Evolutionary conservation across 2,329 filamentous ascomycete genomes (phyloP).

Genomic region (Xylaria polymorpha): DNA sequence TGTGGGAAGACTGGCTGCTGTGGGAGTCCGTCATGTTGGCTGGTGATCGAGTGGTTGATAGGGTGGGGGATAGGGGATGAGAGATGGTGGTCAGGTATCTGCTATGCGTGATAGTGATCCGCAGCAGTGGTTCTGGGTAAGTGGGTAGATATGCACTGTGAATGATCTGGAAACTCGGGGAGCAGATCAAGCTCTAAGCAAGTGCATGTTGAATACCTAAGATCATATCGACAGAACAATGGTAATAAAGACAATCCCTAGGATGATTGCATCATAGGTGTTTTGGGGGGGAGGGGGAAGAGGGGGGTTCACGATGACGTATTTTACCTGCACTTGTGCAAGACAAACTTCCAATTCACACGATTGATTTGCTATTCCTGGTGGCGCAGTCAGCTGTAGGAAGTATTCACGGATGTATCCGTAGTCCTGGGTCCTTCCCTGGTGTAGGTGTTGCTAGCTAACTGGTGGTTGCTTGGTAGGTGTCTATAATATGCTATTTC

Average conservation of each 20-base stretch:
- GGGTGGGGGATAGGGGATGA: neutral
- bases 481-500: neutral
- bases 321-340: conserved; percentile 23
- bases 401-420: neutral
- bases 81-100: neutral
- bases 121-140: neutral
- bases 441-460: neutral
- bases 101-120: conserved; percentile 5
- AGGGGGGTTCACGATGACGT: conserved; percentile 41
- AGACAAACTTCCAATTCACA: conserved; percentile 1
- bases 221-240: neutral
- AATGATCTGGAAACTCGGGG: neutral
- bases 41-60: neutral
- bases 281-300: too few relatives aligned
- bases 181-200: neutral
- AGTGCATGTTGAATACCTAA: neutral
- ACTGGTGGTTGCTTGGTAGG: neutral
- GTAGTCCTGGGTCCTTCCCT: neutral
- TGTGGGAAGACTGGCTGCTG: conserved; percentile 36
- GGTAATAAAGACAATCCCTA: conserved; percentile 1
- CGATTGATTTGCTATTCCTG: neutral
- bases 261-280: conserved; percentile 37
- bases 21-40: conserved; percentile 43
- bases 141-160: neutral
- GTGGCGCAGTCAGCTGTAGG: neutral